A percentile compares a stretch with the other conserved stretches of the same genome.
These are phyloP conservation scores for Exophiala mesophila DNA, from an alignment of 2,329 filamentous ascomycete species.

Conservation along the genomic window DNA sequence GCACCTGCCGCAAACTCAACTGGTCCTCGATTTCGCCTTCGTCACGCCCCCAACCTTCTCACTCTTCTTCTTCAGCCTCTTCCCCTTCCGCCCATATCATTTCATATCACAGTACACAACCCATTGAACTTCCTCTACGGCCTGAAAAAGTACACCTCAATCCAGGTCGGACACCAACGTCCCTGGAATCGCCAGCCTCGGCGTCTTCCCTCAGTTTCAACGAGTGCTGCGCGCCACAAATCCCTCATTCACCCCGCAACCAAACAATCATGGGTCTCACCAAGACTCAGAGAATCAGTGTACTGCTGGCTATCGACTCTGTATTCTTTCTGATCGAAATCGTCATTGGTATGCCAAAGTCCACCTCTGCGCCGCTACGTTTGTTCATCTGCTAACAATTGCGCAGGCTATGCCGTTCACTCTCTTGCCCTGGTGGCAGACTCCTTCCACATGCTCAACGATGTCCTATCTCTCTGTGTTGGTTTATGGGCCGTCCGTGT, in stretches of 20 bases:
- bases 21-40: background rate
- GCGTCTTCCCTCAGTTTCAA: conserved; percentile 18
- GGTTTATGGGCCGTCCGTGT: conserved; percentile 94
- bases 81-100: conserved; percentile 1
- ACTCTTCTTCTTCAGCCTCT: conserved; percentile 7
- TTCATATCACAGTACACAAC: conserved; percentile 1
- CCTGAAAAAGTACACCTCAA: conserved; percentile 16
- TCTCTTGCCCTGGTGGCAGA: conserved; percentile 93
- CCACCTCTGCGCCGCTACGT: background rate
- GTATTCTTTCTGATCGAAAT: conserved; percentile 89
- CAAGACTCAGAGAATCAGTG: conserved; percentile 85
- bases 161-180: conserved; percentile 8
- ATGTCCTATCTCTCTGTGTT: conserved; percentile 89
- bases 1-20: background rate
- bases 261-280: conserved; percentile 53
- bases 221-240: conserved; percentile 24
- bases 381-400: background rate
- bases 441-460: conserved; percentile 99
- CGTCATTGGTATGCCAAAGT: conserved; percentile 54
- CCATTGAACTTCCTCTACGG: conserved; percentile 8
- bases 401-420: conserved; percentile 69
- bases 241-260: conserved; percentile 2
- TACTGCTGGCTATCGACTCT: conserved; percentile 86
- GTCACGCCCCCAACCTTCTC: background rate
- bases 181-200: conserved; percentile 1